These are phyloP conservation scores for Suillus placidus DNA, from an alignment of 768 basidiomycete genomes.

Conservation along the genomic window DNA sequence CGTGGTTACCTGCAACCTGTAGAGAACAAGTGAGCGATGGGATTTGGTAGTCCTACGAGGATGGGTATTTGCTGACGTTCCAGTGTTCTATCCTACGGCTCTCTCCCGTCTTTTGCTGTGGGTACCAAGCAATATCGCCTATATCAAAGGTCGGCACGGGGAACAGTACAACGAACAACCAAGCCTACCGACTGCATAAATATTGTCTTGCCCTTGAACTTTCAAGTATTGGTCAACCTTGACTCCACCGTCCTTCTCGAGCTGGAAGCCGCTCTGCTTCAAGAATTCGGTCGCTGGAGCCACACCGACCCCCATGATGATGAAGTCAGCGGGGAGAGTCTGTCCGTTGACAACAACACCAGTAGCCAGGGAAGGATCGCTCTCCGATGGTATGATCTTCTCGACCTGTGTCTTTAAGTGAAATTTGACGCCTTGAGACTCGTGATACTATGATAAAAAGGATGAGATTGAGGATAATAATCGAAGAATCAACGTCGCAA, in stretches of 20 bases:
- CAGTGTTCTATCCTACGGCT: conserved; percentile 82
- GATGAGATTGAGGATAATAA: neutral
- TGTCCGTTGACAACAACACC: conserved; percentile 68
- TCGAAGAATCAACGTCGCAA: conserved; percentile 26
- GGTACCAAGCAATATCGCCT: conserved; percentile 85
- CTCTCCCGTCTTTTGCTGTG: conserved; percentile 55
- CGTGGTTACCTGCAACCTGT: conserved; percentile 84
- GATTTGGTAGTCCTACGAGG: neutral
- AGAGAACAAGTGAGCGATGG: neutral
- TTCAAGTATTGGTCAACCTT: conserved; percentile 75
- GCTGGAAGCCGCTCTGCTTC: conserved; percentile 63
- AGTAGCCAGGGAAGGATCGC: conserved; percentile 55
- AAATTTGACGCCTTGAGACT: conserved; percentile 84
- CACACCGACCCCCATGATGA: conserved; percentile 89
- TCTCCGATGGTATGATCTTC: conserved; percentile 61
- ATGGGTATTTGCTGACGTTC: conserved; percentile 58
- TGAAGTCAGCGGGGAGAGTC: conserved; percentile 70
- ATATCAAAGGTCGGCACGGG: conserved; percentile 6
- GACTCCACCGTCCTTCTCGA: conserved; percentile 79
- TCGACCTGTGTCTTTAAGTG: conserved; percentile 72
- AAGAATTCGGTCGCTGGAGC: conserved; percentile 80
- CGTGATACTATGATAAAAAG: conserved; percentile 58
- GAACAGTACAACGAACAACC: neutral
- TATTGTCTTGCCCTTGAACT: conserved; percentile 52
- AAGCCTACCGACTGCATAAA: conserved; percentile 68